These are phyloP conservation scores for Mycena sp. DNA, from an alignment of 1,284 basidiomycete genomes.

Conservation along the genomic window DNA sequence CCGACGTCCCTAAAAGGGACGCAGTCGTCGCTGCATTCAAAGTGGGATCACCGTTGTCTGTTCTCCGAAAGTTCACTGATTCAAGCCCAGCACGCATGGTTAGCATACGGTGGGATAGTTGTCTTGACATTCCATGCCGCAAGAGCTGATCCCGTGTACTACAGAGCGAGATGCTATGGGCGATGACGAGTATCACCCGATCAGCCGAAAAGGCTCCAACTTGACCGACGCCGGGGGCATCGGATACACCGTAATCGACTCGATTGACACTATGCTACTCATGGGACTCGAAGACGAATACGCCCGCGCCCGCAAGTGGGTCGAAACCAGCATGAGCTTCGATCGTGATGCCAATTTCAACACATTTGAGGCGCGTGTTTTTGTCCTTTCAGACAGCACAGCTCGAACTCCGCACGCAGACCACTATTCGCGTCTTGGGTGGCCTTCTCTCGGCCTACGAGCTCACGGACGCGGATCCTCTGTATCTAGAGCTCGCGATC, in stretches of 20 bases:
- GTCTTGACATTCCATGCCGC: background rate
- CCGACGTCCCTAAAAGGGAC: conserved; percentile 71
- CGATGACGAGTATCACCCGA: conserved; percentile 88
- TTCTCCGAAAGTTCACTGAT: background rate
- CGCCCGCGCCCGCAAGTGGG: conserved; percentile 82
- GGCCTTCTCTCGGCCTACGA: conserved; percentile 84
- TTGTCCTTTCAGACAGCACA: background rate
- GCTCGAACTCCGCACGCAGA: conserved; percentile 35
- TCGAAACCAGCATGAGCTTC: conserved; percentile 77
- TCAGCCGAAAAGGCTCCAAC: conserved; percentile 77
- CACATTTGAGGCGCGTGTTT: conserved; percentile 84
- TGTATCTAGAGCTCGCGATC: conserved; percentile 80
- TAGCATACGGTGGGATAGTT: conserved; percentile 16
- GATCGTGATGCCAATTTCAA: conserved; percentile 85
- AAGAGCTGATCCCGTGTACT: background rate
- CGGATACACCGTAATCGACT: conserved; percentile 86
- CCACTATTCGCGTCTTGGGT: conserved; percentile 56
- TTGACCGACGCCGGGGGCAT: conserved; percentile 81
- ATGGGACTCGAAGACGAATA: conserved; percentile 89
- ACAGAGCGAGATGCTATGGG: conserved; percentile 86
- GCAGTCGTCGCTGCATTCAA: conserved; percentile 83
- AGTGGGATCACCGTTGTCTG: conserved; percentile 22
- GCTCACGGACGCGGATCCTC: conserved; percentile 77
- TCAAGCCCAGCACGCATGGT: conserved; percentile 1
- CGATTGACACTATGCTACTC: conserved; percentile 88